These are phyloP conservation scores for Phellinidium pouzarii DNA, from an alignment of 1,284 basidiomycete species.

Conservation along the genomic window DNA sequence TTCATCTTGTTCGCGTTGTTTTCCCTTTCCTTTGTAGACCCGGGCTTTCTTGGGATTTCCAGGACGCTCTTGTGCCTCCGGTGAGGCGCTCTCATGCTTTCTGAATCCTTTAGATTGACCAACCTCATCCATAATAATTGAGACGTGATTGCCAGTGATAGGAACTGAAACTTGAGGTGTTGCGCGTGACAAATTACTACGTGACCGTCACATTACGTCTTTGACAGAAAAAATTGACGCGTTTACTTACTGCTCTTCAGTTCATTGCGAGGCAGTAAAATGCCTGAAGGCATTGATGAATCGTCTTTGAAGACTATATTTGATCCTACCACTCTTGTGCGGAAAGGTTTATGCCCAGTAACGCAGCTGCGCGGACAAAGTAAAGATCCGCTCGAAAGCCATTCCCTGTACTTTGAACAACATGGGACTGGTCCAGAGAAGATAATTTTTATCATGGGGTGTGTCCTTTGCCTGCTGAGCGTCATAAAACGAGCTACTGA, in stretches of 20 bases:
- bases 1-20: slow-evolving; percentile 15
- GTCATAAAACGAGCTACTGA: neutral
- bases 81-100: neutral
- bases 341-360: slow-evolving; percentile 69
- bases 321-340: slow-evolving; percentile 48
- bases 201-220: too few species aligned
- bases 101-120: neutral
- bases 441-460: slow-evolving; percentile 70
- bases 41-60: slow-evolving; percentile 6
- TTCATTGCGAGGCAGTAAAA: neutral
- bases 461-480: slow-evolving; percentile 15
- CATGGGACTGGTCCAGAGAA: slow-evolving; percentile 63
- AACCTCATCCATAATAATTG: too few species aligned
- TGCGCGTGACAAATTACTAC: too few species aligned
- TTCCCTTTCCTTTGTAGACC: slow-evolving; percentile 22
- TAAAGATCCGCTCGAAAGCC: slow-evolving; percentile 45
- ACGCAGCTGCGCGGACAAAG: slow-evolving; percentile 46
- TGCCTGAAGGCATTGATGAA: neutral
- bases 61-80: neutral
- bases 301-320: slow-evolving; percentile 37
- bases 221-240: too few species aligned
- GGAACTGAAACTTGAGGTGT: too few species aligned
- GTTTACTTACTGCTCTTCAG: too few species aligned
- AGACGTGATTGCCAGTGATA: too few species aligned
- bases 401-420: slow-evolving; percentile 71